Evolutionary conservation across 2,329 filamentous ascomycete species (phyloP).

Genomic region (Chrysoporthe austroafricana): DNA sequence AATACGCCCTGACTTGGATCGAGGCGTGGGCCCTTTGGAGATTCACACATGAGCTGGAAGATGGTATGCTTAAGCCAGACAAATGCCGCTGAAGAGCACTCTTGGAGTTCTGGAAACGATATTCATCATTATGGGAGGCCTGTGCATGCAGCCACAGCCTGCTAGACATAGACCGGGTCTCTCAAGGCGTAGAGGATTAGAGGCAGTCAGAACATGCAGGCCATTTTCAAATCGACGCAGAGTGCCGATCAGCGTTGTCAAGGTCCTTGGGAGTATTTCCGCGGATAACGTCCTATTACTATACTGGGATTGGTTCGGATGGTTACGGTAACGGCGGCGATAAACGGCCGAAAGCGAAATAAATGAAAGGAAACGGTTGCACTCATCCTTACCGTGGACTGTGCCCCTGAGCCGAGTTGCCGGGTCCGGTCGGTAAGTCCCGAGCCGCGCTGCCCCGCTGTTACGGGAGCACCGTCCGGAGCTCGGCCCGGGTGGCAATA

Average conservation of each 20-base stretch:
- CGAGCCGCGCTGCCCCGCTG: constrained; percentile 2
- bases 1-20: background rate
- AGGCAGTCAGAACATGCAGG: background rate
- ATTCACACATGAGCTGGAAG: background rate
- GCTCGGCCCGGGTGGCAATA: constrained; percentile 5
- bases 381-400: background rate
- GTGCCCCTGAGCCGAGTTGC: background rate
- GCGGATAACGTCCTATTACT: no score
- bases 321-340: no score
- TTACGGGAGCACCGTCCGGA: background rate
- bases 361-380: background rate
- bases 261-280: no score
- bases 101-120: no score
- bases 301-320: no score
- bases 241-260: background rate
- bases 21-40: background rate
- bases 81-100: background rate
- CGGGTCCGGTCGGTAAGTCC: constrained; percentile 2
- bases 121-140: background rate
- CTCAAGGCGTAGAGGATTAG: background rate
- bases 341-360: no score
- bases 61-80: background rate
- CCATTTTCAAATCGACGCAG: background rate
- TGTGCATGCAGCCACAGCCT: background rate
- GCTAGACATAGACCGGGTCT: background rate